Percentiles rank a stretch among this genome's conserved stretches.
phyloP scores from a whole-genome alignment of 2,329 filamentous ascomycete genomes.

The Ceratocystis diversiconidia region DNA sequence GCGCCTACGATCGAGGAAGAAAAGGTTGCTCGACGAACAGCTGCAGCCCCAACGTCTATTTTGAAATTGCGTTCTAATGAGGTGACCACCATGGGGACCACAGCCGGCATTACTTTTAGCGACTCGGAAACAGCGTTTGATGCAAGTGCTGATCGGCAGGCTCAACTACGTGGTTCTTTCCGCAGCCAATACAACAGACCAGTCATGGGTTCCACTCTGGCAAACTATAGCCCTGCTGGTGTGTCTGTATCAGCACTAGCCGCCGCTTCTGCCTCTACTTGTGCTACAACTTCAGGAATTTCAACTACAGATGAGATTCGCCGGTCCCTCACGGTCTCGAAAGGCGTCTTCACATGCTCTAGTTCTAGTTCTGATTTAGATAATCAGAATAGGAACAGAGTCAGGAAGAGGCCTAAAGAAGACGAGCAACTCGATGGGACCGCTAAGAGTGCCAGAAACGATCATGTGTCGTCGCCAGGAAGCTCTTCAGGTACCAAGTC shows the following conservation, averaged over 20 bases:
- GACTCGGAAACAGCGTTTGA: not conserved
- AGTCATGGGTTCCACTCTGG: conserved; percentile 20
- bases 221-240: not conserved
- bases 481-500: not conserved
- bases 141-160: conserved; percentile 15
- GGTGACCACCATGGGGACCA: no score
- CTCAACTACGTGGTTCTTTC: conserved; percentile 2
- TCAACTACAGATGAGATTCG: conserved; percentile 15
- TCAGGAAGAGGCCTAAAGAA: conserved; percentile 2
- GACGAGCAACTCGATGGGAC: not conserved
- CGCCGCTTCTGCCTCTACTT: not conserved
- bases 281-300: not conserved
- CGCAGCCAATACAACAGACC: conserved; percentile 22
- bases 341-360: not conserved
- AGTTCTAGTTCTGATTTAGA: no score
- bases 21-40: conserved; percentile 26
- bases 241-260: not conserved
- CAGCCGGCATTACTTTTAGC: not conserved
- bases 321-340: conserved; percentile 7
- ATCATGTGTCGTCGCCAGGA: not conserved
- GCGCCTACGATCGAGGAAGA: conserved; percentile 28
- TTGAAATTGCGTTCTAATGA: conserved; percentile 22
- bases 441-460: not conserved
- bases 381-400: not conserved
- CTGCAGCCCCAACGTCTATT: conserved; percentile 25